Base-by-base conservation (phyloP, 2,329 filamentous ascomycete species). In the Apiospora kogelbergensis region DNA sequence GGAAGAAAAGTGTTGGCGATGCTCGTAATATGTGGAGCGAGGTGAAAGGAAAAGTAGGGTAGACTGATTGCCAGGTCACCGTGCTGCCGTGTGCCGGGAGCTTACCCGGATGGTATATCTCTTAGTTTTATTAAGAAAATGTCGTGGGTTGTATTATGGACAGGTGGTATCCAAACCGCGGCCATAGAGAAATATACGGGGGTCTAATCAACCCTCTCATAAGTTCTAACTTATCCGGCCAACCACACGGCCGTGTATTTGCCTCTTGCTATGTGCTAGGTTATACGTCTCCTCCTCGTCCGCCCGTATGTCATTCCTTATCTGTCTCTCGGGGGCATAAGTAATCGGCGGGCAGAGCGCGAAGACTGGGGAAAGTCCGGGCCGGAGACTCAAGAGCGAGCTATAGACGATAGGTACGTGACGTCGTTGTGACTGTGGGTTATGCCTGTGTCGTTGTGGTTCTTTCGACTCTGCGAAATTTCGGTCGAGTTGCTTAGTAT, bases 71-170 rank as follows among this genome's bases (percentile, higher is more conserved):
- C 63, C 44, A 26, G 65, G 42, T 42, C 65, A 48, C 44, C 13
- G 15, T 48, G 48, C 2, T 57, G 17, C n/a, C 30, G 53, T 60
- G 53, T 60, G 53, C 53, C 53, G 42, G 40, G 44, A 65, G 63
- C 63, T 45, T 22, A 65, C 63, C 70, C 63, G 37, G 68, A 67
- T 72, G 69, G 67, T 73, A 71, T 68, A 74, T 76, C 71, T 76
- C 71, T 74, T 76, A 76, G 53, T 33, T 67, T 42, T 71, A 70
- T 72, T 68, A 70, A 71, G 74, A 75, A 75, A 76, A 77, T 41
- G 68, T 71, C 68, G 70, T 37, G 17, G 53, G 53, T 17, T 60
- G 53, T 60, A 30, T 60, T 6, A 26, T 33, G 53, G 53, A 30
- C 44, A 71, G 68, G 71, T 68, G 70, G 72, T 11, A 75, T 71